phyloP scores from a whole-genome alignment of 78 protist species.

The Chrysochromulina tobinii region DNA sequence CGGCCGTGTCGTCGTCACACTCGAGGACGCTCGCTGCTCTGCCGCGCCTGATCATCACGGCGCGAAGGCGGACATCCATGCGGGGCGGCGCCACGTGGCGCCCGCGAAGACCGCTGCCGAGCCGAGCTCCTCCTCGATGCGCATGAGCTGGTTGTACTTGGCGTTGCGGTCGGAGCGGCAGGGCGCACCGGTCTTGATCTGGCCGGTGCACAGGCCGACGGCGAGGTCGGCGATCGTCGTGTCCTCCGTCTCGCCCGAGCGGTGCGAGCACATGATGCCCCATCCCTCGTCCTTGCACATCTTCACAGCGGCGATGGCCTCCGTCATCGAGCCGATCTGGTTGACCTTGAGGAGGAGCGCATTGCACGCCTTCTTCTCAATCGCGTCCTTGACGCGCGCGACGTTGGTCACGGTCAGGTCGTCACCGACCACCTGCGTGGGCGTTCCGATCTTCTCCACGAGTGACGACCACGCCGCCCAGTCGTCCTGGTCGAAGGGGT shows the following conservation, averaged over 20 bases:
- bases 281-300: slow-evolving; percentile 75
- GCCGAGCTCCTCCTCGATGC: slow-evolving; percentile 82
- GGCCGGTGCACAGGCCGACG: slow-evolving; percentile 16
- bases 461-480: slow-evolving; percentile 77
- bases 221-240: slow-evolving; percentile 33
- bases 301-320: slow-evolving; percentile 82
- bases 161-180: slow-evolving; percentile 33
- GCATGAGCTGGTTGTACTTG: slow-evolving; percentile 95
- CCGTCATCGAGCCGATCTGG: slow-evolving; percentile 94
- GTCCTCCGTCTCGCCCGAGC: slow-evolving; percentile 97
- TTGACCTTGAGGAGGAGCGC: slow-evolving; percentile 95
- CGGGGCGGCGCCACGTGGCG: no score
- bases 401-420: slow-evolving; percentile 96
- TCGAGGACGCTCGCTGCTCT: no score
- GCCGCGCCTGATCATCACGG: no score
- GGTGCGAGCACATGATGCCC: slow-evolving; percentile 96
- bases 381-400: slow-evolving; percentile 83
- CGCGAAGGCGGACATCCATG: no score
- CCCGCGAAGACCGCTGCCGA: no score
- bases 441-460: slow-evolving; percentile 39
- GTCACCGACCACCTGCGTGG: slow-evolving; percentile 94
- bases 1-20: no score
- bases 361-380: slow-evolving; percentile 89
- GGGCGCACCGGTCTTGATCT: slow-evolving; percentile 34
- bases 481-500: slow-evolving; percentile 98